phyloP scores from a whole-genome alignment of 176 grass and related monocot species.

The Eleusine indica region DNA sequence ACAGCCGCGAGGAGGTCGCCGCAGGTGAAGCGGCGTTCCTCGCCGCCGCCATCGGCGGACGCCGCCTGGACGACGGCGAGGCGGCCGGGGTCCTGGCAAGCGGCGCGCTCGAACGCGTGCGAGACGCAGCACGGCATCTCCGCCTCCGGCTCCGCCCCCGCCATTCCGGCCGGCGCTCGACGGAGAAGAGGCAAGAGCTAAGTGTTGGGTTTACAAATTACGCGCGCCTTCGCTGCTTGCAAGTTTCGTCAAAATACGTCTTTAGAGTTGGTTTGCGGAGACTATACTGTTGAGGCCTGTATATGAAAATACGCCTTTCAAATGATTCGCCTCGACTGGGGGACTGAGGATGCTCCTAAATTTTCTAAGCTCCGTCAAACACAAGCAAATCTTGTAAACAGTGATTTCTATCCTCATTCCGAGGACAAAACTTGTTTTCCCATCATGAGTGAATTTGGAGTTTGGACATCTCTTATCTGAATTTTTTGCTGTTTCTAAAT shows the following conservation, averaged over 20 bases:
- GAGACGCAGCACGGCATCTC: conserved; percentile 67
- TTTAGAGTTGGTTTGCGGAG: not conserved
- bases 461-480: too few relatives aligned
- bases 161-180: conserved; percentile 26
- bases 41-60: not conserved
- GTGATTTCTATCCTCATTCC: too few relatives aligned
- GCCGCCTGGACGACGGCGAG: conserved; percentile 50
- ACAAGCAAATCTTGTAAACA: too few relatives aligned
- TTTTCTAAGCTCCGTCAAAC: too few relatives aligned
- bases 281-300: not conserved
- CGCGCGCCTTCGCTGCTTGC: not conserved
- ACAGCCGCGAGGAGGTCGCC: conserved; percentile 53
- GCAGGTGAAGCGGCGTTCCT: conserved; percentile 49
- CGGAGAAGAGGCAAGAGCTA: not conserved
- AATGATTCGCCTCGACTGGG: not conserved
- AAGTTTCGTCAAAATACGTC: not conserved
- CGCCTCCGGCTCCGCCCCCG: conserved; percentile 19
- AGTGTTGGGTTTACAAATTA: too few relatives aligned
- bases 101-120: conserved; percentile 62
- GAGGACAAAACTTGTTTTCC: too few relatives aligned
- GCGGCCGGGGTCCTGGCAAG: conserved; percentile 14
- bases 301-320: not conserved
- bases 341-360: too few relatives aligned
- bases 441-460: too few relatives aligned
- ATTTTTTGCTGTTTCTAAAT: too few relatives aligned